Percentiles rank a stretch among this genome's conserved stretches.
Conservation (phyloP, 1,284 basidiomycete genomes). For the Rhodotorula mucilaginosa region DNA sequence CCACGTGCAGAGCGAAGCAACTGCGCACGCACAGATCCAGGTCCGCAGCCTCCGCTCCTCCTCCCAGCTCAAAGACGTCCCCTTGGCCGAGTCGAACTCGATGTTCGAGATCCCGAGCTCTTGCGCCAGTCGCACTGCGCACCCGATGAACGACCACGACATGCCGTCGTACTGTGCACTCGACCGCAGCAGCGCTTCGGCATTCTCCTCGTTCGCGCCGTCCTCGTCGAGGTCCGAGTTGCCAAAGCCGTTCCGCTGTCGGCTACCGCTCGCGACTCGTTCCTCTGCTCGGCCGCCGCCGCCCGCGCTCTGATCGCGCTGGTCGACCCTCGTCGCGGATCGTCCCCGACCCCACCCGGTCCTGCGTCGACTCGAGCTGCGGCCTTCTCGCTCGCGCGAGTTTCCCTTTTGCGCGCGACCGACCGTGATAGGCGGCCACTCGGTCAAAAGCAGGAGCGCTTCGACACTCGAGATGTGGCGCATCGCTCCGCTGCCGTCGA, state of each 20-base stretch:
- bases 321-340: conserved; percentile 1
- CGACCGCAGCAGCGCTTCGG: conserved; percentile 22
- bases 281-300: background rate
- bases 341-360: conserved; percentile 8
- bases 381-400: conserved; percentile 1
- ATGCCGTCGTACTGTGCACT: conserved; percentile 36
- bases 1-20: rapidly evolving
- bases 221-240: background rate
- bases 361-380: background rate
- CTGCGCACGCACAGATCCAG: conserved; percentile 23
- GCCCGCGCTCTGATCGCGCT: conserved; percentile 9
- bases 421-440: conserved; percentile 36
- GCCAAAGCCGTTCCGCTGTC: background rate
- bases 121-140: conserved; percentile 37
- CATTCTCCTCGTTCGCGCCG: conserved; percentile 11
- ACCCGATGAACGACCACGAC: conserved; percentile 36
- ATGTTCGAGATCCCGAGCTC: conserved; percentile 37
- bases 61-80: conserved; percentile 10
- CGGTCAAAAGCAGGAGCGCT: conserved; percentile 34
- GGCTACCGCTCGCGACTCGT: background rate
- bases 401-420: background rate
- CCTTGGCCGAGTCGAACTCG: conserved; percentile 12
- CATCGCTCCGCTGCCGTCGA: conserved; percentile 27
- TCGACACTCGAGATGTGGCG: conserved; percentile 37
- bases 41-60: conserved; percentile 30